These are phyloP conservation scores for Cryoendolithus antarcticus DNA, from an alignment of 2,329 filamentous ascomycete species.

Conservation along the genomic window DNA sequence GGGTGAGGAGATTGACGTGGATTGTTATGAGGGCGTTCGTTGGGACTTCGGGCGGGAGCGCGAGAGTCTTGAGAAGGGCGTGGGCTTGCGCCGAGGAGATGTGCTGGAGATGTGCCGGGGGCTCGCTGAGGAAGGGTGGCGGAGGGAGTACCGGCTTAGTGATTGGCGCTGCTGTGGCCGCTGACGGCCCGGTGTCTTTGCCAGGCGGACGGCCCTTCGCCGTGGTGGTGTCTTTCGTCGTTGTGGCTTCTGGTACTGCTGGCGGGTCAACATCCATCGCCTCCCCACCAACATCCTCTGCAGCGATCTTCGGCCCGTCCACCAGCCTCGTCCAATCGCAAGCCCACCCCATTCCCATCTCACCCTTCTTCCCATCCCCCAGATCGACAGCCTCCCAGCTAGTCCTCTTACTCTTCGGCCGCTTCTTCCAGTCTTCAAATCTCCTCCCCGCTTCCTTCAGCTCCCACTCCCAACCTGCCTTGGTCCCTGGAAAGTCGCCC, in stretches of 20 bases:
- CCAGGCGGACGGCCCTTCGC: neutral
- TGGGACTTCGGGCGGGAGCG: slow-evolving; percentile 17
- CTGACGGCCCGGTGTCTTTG: neutral
- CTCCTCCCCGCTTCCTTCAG: slow-evolving; percentile 48
- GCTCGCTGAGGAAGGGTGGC: neutral
- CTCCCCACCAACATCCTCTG: too few relatives aligned
- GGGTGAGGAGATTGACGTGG: slow-evolving; percentile 52
- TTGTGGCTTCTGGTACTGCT: too few relatives aligned
- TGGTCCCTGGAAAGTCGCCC: slow-evolving; percentile 67
- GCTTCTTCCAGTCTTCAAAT: slow-evolving; percentile 56
- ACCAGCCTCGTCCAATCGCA: slow-evolving; percentile 53
- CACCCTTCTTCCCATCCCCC: slow-evolving; percentile 62
- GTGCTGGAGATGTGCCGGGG: neutral
- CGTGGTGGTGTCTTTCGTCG: too few relatives aligned
- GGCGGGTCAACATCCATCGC: too few relatives aligned
- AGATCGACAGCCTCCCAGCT: slow-evolving; percentile 66
- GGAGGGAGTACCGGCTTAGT: too few relatives aligned
- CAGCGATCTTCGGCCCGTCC: neutral
- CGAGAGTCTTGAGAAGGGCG: slow-evolving; percentile 14
- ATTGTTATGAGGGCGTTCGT: slow-evolving; percentile 42
- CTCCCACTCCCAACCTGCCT: slow-evolving; percentile 70
- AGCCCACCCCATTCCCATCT: slow-evolving; percentile 67
- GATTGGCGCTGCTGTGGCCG: neutral
- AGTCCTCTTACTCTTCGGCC: slow-evolving; percentile 69
- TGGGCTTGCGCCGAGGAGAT: slow-evolving; percentile 8